Evolutionary conservation across 2,329 filamentous ascomycete genomes (phyloP).

Genomic region (Talaromyces funiculosus): DNA sequence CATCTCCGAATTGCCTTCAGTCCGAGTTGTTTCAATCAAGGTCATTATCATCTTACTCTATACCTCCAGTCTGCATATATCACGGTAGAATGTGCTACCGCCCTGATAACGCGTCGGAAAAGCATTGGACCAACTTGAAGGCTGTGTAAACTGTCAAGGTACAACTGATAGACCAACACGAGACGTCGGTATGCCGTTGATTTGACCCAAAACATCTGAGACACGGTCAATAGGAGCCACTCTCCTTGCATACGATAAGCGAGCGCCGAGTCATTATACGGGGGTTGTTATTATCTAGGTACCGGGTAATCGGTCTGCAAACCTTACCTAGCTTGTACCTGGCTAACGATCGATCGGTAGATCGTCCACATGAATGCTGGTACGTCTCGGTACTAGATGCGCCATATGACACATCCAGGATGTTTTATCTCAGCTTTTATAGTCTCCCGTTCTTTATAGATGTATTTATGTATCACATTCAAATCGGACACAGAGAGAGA

Average conservation of each 20-base stretch:
- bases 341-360: not conserved
- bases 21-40: not conserved
- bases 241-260: conserved; percentile 4
- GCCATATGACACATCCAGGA: not conserved
- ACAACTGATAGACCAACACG: not conserved
- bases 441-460: not conserved
- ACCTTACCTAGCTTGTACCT: not conserved
- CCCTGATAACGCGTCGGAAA: not conserved
- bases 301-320: not conserved
- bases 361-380: not conserved
- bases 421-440: not conserved
- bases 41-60: not conserved
- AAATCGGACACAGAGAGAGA: not conserved
- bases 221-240: conserved; percentile 1
- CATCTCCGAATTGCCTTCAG: not conserved
- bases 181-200: not conserved
- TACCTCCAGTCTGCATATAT: no score
- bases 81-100: not conserved
- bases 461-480: not conserved
- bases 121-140: not conserved
- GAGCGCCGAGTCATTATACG: not conserved
- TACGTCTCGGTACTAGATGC: not conserved
- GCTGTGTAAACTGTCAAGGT: not conserved
- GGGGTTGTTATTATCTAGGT: not conserved
- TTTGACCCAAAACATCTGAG: not conserved